phyloP scores from a whole-genome alignment of 352 stramenopile genomes.

The Salisapilia sapeloensis region DNA sequence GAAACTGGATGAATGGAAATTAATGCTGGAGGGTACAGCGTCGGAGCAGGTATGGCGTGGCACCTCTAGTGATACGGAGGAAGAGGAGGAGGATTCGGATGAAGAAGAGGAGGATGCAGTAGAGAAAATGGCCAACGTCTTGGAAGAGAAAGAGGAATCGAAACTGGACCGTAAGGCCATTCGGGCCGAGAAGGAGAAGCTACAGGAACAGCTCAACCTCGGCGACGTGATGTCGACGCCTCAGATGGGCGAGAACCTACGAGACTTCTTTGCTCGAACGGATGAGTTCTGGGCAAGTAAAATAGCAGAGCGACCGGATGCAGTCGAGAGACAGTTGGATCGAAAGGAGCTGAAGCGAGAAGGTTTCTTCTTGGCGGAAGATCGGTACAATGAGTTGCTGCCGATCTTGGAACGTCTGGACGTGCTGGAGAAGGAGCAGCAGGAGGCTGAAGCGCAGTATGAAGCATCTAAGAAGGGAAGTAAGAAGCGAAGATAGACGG shows the following conservation, averaged over 20 bases:
- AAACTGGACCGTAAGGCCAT: conserved; percentile 31
- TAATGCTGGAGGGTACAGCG: conserved; percentile 86
- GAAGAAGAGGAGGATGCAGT: conserved; percentile 15
- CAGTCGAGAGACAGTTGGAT: conserved; percentile 45
- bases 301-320: conserved; percentile 38
- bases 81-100: conserved; percentile 60
- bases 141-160: conserved; percentile 34
- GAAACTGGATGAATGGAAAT: conserved; percentile 86
- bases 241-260: conserved; percentile 68
- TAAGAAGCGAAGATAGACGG: conserved; percentile 25
- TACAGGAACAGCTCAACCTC: conserved; percentile 62
- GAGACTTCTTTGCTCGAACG: conserved; percentile 79
- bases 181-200: conserved; percentile 67
- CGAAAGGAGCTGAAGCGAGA: conserved; percentile 81
- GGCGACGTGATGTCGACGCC: conserved; percentile 51
- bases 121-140: conserved; percentile 20
- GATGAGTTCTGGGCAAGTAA: conserved; percentile 43
- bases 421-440: conserved; percentile 58
- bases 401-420: conserved; percentile 67
- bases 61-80: conserved; percentile 72
- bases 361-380: conserved; percentile 51
- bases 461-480: conserved; percentile 57
- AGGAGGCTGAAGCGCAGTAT: conserved; percentile 59
- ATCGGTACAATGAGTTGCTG: conserved; percentile 66
- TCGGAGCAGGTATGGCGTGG: conserved; percentile 85